phyloP scores from a whole-genome alignment of 2,329 filamentous ascomycete genomes.

The Microascus cirrosus region DNA sequence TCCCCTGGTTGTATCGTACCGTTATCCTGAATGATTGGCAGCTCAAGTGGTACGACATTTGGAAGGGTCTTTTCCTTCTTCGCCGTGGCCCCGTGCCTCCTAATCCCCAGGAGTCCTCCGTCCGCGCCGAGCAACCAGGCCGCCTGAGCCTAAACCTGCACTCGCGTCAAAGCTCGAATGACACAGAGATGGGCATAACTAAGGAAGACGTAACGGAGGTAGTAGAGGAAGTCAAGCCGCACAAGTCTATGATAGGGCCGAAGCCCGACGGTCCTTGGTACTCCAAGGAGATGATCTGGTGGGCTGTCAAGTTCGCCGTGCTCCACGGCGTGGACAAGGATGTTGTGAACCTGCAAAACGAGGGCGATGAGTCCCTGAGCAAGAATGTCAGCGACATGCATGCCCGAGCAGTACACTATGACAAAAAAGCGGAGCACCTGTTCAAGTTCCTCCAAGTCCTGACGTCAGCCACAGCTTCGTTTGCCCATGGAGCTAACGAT shows the following conservation, averaged over 20 bases:
- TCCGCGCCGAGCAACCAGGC: constrained; percentile 13
- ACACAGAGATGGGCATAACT: constrained; percentile 15
- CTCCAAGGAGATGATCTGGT: constrained; percentile 27
- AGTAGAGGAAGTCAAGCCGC: not conserved
- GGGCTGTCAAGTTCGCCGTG: constrained; percentile 29
- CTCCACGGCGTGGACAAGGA: constrained; percentile 36
- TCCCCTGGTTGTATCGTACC: constrained; percentile 47
- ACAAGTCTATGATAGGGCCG: constrained; percentile 23
- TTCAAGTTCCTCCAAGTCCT: constrained; percentile 50
- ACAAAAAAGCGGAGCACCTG: constrained; percentile 50
- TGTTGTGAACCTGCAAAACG: constrained; percentile 22
- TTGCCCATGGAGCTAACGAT: constrained; percentile 57
- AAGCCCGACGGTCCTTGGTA: constrained; percentile 32
- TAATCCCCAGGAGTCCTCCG: constrained; percentile 17
- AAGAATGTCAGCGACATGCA: constrained; percentile 44
- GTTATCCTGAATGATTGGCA: constrained; percentile 51
- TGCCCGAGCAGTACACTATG: constrained; percentile 44
- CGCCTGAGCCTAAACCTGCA: constrained; percentile 14
- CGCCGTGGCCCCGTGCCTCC: constrained; percentile 26
- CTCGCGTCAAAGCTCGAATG: constrained; percentile 12
- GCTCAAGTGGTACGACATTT: constrained; percentile 41
- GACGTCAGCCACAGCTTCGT: constrained; percentile 51
- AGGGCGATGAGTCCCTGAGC: constrained; percentile 27
- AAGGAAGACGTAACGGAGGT: constrained; percentile 13
- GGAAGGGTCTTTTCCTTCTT: constrained; percentile 42